These are phyloP conservation scores for Saturnispora diversa DNA, from an alignment of 805 yeast genomes.

Conservation along the genomic window DNA sequence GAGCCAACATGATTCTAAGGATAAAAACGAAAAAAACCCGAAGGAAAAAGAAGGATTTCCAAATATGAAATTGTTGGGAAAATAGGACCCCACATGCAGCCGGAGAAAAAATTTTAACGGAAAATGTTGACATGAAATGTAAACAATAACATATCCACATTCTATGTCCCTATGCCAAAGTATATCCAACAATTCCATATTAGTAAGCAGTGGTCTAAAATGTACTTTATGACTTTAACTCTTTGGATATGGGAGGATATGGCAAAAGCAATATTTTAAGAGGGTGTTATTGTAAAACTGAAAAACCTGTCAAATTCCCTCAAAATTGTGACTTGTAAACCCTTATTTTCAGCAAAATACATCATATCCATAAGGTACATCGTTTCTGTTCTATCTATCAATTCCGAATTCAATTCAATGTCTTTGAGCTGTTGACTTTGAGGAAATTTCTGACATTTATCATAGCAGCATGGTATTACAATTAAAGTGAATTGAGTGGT, in stretches of 20 bases:
- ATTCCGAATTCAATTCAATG: conserved; percentile 14
- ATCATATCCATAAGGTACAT: conserved; percentile 11
- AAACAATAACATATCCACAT: not conserved
- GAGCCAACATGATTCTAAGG: not conserved
- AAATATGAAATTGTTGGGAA: too few relatives aligned
- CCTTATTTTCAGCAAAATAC: conserved; percentile 6
- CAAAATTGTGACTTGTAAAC: not conserved
- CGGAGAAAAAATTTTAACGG: too few relatives aligned
- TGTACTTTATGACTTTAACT: too few relatives aligned
- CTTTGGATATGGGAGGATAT: too few relatives aligned
- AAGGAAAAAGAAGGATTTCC: too few relatives aligned
- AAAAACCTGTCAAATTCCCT: conserved; percentile 2
- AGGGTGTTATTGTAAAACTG: not conserved
- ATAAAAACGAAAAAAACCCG: too few relatives aligned
- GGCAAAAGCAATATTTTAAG: not conserved
- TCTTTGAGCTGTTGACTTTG: not conserved
- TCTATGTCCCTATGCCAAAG: too few relatives aligned
- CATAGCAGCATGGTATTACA: conserved; percentile 10
- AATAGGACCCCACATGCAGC: too few relatives aligned
- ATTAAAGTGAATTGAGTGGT: not conserved
- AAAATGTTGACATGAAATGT: conserved; percentile 1
- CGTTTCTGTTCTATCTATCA: conserved; percentile 17
- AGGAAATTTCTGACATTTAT: not conserved
- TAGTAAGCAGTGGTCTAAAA: too few relatives aligned
- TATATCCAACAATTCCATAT: too few relatives aligned